Evolutionary conservation across 352 stramenopile genomes (phyloP).

Genomic region (Phytophthora constricta): DNA sequence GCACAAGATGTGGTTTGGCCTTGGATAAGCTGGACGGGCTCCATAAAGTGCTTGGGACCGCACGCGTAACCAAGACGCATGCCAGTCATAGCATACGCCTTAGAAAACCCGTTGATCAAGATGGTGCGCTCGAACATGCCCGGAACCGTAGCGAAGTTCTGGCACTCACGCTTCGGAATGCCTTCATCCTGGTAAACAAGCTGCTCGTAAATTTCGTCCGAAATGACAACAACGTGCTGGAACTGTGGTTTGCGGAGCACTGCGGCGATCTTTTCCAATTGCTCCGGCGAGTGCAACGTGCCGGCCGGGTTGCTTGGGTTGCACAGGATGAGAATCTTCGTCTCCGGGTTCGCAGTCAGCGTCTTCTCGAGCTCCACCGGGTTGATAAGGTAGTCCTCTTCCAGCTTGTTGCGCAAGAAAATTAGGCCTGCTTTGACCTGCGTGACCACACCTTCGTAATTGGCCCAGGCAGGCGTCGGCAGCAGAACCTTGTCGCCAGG

Average conservation of each 20-base stretch:
- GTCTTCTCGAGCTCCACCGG: slow-evolving; percentile 75
- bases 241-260: slow-evolving; percentile 68
- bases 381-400: slow-evolving; percentile 93
- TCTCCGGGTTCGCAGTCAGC: slow-evolving; percentile 71
- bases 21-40: slow-evolving; percentile 93
- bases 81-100: slow-evolving; percentile 97
- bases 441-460: slow-evolving; percentile 73
- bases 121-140: slow-evolving; percentile 92
- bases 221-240: slow-evolving; percentile 86
- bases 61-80: slow-evolving; percentile 94
- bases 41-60: slow-evolving; percentile 72
- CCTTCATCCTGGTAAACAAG: slow-evolving; percentile 90
- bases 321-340: slow-evolving; percentile 95
- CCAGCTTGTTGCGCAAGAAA: slow-evolving; percentile 91
- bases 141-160: slow-evolving; percentile 72
- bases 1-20: slow-evolving; percentile 96
- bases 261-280: slow-evolving; percentile 59
- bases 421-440: slow-evolving; percentile 90
- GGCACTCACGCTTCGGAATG: slow-evolving; percentile 54
- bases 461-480: slow-evolving; percentile 96
- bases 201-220: slow-evolving; percentile 97
- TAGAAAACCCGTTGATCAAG: slow-evolving; percentile 97
- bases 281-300: slow-evolving; percentile 70
- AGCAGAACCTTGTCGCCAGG: slow-evolving; percentile 95
- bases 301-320: slow-evolving; percentile 97